Evolutionary conservation across 2,329 filamentous ascomycete species (phyloP).

Genomic region (Calonectria pauciramosa): DNA sequence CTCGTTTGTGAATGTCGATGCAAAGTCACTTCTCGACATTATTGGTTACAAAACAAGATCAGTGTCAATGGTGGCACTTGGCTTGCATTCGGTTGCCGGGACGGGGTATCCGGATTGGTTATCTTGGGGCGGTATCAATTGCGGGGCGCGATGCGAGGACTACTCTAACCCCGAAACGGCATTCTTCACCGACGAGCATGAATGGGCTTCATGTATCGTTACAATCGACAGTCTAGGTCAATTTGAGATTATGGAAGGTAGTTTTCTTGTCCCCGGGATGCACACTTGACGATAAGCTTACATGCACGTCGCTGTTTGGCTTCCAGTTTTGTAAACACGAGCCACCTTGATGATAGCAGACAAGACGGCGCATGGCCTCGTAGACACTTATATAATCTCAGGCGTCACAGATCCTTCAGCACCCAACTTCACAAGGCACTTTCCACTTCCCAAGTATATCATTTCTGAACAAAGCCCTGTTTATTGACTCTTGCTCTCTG

Average conservation of each 20-base stretch:
- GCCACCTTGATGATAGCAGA: too few relatives aligned
- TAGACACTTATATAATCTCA: background rate
- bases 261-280: background rate
- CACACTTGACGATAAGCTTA: background rate
- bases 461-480: background rate
- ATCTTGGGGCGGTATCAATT: background rate
- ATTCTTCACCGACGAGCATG: slow-evolving; percentile 6
- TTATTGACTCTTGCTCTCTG: background rate
- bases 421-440: too few relatives aligned
- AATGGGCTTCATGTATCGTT: background rate
- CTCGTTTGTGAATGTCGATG: background rate
- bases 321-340: background rate
- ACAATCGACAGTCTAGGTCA: background rate
- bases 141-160: background rate
- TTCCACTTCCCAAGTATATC: background rate
- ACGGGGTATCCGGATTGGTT: background rate
- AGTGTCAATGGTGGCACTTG: too few relatives aligned
- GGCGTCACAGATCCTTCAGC: background rate
- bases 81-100: background rate
- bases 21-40: background rate
- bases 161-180: background rate
- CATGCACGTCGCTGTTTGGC: background rate
- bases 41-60: background rate
- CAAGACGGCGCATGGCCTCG: background rate
- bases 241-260: background rate